phyloP scores from a whole-genome alignment of 1,284 basidiomycete species.

The Termitomyces sp. region DNA sequence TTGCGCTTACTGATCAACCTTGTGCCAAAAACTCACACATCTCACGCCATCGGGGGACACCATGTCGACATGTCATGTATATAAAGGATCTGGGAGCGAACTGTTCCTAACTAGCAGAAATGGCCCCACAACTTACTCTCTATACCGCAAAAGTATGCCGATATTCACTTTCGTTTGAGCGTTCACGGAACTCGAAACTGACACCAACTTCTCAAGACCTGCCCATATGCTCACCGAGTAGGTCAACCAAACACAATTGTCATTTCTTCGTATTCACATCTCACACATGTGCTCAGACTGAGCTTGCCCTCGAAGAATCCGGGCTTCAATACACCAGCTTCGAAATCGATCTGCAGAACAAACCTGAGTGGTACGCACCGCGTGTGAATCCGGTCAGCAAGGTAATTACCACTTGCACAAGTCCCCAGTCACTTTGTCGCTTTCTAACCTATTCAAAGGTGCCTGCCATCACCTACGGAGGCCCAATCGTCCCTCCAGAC shows the following conservation, averaged over 20 bases:
- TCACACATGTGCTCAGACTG: constrained; percentile 33
- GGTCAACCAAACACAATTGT: constrained; percentile 3
- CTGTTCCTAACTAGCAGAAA: constrained; percentile 6
- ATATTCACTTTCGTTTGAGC: not conserved
- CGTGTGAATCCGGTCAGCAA: constrained; percentile 61
- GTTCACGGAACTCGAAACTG: not conserved
- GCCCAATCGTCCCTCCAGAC: constrained; percentile 44
- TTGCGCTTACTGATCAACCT: constrained; percentile 5
- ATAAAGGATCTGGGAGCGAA: not conserved
- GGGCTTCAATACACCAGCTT: constrained; percentile 42
- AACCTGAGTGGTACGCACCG: constrained; percentile 60
- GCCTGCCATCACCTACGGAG: constrained; percentile 55
- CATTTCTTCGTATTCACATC: not conserved
- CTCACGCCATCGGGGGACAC: not conserved
- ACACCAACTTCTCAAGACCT: constrained; percentile 25
- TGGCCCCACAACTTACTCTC: constrained; percentile 38
- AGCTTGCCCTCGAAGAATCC: constrained; percentile 54
- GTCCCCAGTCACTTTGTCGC: not conserved
- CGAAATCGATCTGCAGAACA: constrained; percentile 55
- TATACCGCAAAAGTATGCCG: constrained; percentile 41
- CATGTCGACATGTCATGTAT: not conserved
- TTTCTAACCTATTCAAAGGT: constrained; percentile 28
- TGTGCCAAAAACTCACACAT: not conserved
- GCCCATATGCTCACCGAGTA: constrained; percentile 45
- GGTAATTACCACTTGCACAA: constrained; percentile 25